phyloP scores from a whole-genome alignment of 129 eudicot species.

The Logfia minima region DNA sequence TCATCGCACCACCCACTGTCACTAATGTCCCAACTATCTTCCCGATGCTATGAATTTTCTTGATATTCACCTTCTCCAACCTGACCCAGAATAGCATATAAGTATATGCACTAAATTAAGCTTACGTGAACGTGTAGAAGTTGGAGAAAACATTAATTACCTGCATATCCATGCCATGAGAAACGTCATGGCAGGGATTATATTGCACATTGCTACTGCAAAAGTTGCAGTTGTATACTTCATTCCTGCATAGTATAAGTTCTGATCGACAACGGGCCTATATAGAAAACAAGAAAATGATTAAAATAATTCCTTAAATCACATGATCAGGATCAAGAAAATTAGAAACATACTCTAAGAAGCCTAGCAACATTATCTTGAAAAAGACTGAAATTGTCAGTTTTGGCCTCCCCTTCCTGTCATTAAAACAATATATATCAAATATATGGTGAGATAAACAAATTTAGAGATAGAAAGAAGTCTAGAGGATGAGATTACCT shows the following conservation, averaged over 20 bases:
- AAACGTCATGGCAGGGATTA: constrained; percentile 70
- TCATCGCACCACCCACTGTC: constrained; percentile 77
- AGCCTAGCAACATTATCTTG: constrained; percentile 59
- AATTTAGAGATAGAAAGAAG: background rate
- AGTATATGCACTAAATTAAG: background rate
- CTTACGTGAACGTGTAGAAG: constrained; percentile 8
- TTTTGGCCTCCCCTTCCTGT: constrained; percentile 70
- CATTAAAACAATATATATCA: constrained; percentile 26
- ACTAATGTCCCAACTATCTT: constrained; percentile 65
- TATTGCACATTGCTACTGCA: constrained; percentile 58
- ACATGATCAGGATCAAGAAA: background rate
- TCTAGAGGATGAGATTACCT: constrained; percentile 25
- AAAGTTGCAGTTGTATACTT: constrained; percentile 66
- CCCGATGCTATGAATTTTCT: constrained; percentile 57
- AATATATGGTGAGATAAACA: background rate
- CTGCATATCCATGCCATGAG: constrained; percentile 62
- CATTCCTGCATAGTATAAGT: constrained; percentile 67
- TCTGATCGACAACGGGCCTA: constrained; percentile 79
- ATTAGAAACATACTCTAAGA: constrained; percentile 52
- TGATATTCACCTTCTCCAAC: constrained; percentile 60
- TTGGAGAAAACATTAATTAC: constrained; percentile 26
- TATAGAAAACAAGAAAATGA: background rate
- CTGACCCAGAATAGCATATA: constrained; percentile 28
- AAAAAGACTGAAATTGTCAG: constrained; percentile 49
- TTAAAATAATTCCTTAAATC: background rate